These are phyloP conservation scores for Wickerhamomyces mucosus DNA, from an alignment of 805 yeast species.

Conservation along the genomic window DNA sequence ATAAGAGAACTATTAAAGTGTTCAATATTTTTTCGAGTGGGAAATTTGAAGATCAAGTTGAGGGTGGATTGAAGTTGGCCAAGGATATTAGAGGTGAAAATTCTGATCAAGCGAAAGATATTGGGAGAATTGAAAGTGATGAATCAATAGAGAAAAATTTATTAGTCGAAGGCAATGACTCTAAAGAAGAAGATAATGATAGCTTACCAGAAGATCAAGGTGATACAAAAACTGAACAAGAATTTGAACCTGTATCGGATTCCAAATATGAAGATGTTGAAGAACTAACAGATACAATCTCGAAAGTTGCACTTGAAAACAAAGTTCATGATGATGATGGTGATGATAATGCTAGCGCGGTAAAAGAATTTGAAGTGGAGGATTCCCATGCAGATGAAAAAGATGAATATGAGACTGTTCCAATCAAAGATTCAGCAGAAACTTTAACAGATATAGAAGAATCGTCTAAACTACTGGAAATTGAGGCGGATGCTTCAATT, in stretches of 20 bases:
- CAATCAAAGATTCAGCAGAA: no score
- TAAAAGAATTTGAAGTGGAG: no score
- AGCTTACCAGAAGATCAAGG: background rate
- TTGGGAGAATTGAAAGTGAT: constrained; percentile 1
- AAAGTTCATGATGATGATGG: no score
- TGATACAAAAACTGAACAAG: background rate
- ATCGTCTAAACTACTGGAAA: no score
- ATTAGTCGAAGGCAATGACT: background rate
- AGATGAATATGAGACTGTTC: no score
- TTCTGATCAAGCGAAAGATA: background rate
- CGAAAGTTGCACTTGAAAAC: background rate
- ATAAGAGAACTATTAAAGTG: constrained; percentile 15
- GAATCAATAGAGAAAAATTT: constrained; percentile 1
- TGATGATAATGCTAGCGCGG: no score
- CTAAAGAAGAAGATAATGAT: background rate
- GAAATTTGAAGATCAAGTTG: constrained; percentile 1
- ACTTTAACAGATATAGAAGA: no score
- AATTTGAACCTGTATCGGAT: background rate
- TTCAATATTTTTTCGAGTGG: constrained; percentile 13
- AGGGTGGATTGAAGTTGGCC: no score
- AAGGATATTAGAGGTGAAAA: no score
- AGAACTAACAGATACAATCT: background rate
- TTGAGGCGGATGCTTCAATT: no score
- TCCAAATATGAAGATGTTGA: background rate
- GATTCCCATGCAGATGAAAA: no score